Evolutionary conservation across 495 filamentous ascomycete genomes (phyloP), one percentile per base, ranked within the genome.

Genomic region (Massariosphaeria phaeospora): DNA sequence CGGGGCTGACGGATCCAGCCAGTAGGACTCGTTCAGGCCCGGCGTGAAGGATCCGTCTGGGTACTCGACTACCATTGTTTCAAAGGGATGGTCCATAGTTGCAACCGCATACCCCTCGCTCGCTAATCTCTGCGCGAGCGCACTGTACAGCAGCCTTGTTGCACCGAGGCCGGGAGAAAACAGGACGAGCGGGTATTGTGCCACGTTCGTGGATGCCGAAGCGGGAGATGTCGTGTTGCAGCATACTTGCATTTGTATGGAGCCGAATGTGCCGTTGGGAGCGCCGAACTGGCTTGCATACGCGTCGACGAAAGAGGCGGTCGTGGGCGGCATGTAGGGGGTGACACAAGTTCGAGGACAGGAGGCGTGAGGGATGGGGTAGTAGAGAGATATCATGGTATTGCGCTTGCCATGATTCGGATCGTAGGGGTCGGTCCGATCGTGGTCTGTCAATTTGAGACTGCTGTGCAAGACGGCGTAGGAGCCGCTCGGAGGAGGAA

Each of bases 71-170:
- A 78, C 58, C 15, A 51, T 25, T 7, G 69, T 61, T 43, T 80
- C 78, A 57, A 77, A 77, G 0, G 77, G 65, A 46, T 76, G 71
- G 50, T 82, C 79, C 18, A 81, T 54, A 7, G 70, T 63, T 1
- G 74, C 59, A 13, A 81, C 73, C 7, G 35, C 42, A 27, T 57
- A 62, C 12, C 59, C 59, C 2, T 43, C 35, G 27, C 50, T 55
- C 8, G 60, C 55, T 2, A 63, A 17, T 1, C 21, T 34, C 30
- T 57, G 53, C 23, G 48, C 53, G 21, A 62, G 8, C 7, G 53
- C 52, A 20, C 24, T 53, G 59, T 57, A 57, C 26, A 30, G 24
- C 6, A 47, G 48, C 1, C 59, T 30, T 5, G 48, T 29, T 12
- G 1, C 20, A 1, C 27, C 17, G 2, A 57, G 36, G 13, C 59